Conservation (phyloP, 2,329 filamentous ascomycete species). For the Teratosphaeria gauchensis region DNA sequence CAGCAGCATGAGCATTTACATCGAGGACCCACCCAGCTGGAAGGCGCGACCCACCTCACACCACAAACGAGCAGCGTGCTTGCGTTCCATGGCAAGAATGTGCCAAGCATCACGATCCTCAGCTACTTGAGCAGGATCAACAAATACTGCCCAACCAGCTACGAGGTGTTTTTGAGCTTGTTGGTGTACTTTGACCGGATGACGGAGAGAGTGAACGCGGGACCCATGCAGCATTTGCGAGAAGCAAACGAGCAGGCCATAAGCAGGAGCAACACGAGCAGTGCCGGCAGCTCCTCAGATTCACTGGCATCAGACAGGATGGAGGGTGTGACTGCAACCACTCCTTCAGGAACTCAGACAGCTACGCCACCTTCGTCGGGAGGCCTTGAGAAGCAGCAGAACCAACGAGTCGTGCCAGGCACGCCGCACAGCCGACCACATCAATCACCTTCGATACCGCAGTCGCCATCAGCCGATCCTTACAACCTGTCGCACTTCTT, state of each 20-base stretch:
- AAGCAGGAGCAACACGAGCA: conserved; percentile 16
- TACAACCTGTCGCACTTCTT: conserved; percentile 62
- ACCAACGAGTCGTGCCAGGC: conserved; percentile 23
- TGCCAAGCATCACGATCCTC: conserved; percentile 90
- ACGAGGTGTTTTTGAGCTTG: conserved; percentile 91
- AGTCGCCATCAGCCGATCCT: conserved; percentile 31
- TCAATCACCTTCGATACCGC: conserved; percentile 23
- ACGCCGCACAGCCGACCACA: conserved; percentile 28
- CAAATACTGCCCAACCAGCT: conserved; percentile 97
- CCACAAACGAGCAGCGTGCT: conserved; percentile 65
- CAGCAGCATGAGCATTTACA: conserved; percentile 85
- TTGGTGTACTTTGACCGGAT: conserved; percentile 98
- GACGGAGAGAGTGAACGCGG: conserved; percentile 88
- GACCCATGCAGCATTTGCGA: conserved; percentile 57
- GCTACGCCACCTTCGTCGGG: conserved; percentile 41
- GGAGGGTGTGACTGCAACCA: conserved; percentile 20
- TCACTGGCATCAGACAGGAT: conserved; percentile 19
- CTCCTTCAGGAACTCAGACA: conserved; percentile 29
- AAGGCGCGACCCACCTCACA: conserved; percentile 49
- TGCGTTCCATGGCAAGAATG: conserved; percentile 96
- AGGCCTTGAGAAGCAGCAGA: conserved; percentile 32
- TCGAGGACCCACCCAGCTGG: conserved; percentile 55
- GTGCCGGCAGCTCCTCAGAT: conserved; percentile 9
- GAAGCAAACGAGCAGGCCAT: conserved; percentile 42
- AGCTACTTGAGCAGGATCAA: conserved; percentile 95